Evolutionary conservation across 1,139 yeast genomes (phyloP), one percentile per base, ranked within the genome.

Genomic region (Lodderomyces pseudojiufengensis): DNA sequence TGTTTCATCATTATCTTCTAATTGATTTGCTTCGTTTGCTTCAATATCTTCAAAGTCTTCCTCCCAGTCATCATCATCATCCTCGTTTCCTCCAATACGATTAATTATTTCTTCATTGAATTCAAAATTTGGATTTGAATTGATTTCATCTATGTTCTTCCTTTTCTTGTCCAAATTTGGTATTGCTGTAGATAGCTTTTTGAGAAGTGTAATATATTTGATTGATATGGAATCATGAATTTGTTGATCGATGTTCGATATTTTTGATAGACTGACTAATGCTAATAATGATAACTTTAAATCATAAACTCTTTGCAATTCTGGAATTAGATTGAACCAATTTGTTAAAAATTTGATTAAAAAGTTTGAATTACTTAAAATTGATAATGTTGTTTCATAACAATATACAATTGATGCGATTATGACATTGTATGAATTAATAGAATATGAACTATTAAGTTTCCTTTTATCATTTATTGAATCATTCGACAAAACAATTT

Each of bases 201-300:
- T 73, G 44, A 88, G 24, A 15, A 53, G 36, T 2, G 27, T 34
- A 4, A 48, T 16, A 10, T 52, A 39, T 27, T 42, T 42, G 10
- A 25, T 28, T 8, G 49, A 41, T 18, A 51, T 36, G 24, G 32
- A 36, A 7, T 40, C 37, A 10, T 35, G 22, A 20, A 38, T 39
- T 42, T 47, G n/a, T 47, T 45, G 28, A 51, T 48, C 57, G 56
- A 31, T 55, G 16, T 14, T 9, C 6, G 23, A 55, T 55, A 34
- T 54, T 54, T 39, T 59, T 52, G 41, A 32, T 51, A 82, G 47
- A 23, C 76, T 70, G 35, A 90, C 58, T 27, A 84, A 56, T 1
- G 95, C 94, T 45, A 90, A 59, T 3, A 78, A 65, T 1, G 86
- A 76, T 29, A 92, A 61, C 57, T 88, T 88, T 57, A 87, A 70